Evolutionary conservation across 805 yeast genomes (phyloP), one percentile per base, ranked within the genome.

Genomic region (Ogataea paraovalis): DNA sequence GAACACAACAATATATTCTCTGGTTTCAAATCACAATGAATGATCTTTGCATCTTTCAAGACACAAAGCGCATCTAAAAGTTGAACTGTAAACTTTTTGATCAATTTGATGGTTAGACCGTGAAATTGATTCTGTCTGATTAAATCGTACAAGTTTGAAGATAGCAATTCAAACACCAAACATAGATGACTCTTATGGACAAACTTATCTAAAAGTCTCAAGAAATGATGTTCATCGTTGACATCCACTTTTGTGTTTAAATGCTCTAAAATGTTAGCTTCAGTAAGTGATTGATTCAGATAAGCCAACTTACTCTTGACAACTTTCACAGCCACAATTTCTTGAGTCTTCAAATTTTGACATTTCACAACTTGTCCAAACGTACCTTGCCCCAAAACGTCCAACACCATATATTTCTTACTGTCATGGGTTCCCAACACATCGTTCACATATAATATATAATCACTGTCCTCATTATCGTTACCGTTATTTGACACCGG

Each of bases 301-400:
- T 85, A 91, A 9, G 95, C 96, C 4, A 96, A 88, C 61, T 86
- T 86, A 32, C 96, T 85, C 64, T 92, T 94, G 49, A 94, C 87
- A 39, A 94, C 95, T 67, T 94, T 94, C 33, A 94, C 95, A 1
- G 99, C 99, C 22, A 91, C 87, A 19, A 92, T 79, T 52, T 88
- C 92, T 61, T 89, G 94, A 41, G 90, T 87, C 41, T 66, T 68
- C 52, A 73, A 54, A 57, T 82, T 79, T 64, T 88, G 96, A 68
- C 97, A 92, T 68, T 92, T 94, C 38, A 91, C 95, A 41, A 94
- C 99, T 69, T 94, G 98, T 9, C 99, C 99, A 73, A 94, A 94
- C 1, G 99, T 91, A 2, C 99, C 99, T 52, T 91, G 92, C 0
- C 99, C 99, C 38, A 94, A 68, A 14, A 94, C 75, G 65, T 92